phyloP scores from a whole-genome alignment of 352 stramenopile species.

The Globisporangium paroecandrum region DNA sequence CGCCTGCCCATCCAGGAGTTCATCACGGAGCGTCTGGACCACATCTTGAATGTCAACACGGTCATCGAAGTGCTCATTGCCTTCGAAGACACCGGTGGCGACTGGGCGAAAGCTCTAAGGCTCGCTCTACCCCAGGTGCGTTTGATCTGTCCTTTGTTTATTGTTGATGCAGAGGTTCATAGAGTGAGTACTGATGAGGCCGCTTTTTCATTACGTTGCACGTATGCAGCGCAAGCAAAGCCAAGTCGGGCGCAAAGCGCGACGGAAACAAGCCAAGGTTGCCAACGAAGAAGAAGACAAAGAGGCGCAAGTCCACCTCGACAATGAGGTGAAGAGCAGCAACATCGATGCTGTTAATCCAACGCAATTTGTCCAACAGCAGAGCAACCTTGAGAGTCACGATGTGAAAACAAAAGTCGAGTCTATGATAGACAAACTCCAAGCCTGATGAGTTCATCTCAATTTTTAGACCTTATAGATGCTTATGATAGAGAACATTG shows the following conservation, averaged over 20 bases:
- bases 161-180: too few relatives aligned
- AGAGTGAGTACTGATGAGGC: neutral
- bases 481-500: neutral
- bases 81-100: constrained; percentile 31
- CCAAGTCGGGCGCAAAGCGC: constrained; percentile 34
- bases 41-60: constrained; percentile 83
- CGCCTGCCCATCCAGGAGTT: constrained; percentile 74
- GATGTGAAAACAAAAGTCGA: neutral
- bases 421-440: neutral
- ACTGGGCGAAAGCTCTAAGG: constrained; percentile 52
- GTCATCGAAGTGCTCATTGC: constrained; percentile 68
- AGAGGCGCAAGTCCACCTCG: neutral
- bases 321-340: neutral
- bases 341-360: neutral
- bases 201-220: neutral
- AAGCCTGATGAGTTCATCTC: neutral
- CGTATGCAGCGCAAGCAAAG: constrained; percentile 37
- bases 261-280: constrained; percentile 11
- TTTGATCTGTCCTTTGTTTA: neutral
- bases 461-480: neutral
- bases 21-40: constrained; percentile 58
- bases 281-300: neutral
- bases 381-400: neutral
- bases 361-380: neutral
- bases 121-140: constrained; percentile 51